Conservation (phyloP, 441 rosid genomes). For the Bruguiera hainesii region DNA sequence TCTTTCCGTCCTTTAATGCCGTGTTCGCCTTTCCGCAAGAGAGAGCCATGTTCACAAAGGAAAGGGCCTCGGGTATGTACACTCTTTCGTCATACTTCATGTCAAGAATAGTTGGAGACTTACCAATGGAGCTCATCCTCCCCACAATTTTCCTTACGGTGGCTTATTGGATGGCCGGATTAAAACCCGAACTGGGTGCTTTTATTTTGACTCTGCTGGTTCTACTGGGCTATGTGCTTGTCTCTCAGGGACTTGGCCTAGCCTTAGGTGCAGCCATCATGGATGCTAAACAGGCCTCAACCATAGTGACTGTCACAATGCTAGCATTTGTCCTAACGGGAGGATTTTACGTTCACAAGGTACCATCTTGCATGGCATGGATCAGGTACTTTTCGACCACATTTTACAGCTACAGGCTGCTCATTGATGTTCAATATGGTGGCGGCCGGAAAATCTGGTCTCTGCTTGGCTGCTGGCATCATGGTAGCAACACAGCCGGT, state of each 20-base stretch:
- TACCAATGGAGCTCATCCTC: constrained; percentile 87
- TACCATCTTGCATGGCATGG: constrained; percentile 73
- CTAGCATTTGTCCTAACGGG: constrained; percentile 82
- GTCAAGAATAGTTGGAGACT: constrained; percentile 75
- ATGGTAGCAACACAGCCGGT: background rate
- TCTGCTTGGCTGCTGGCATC: background rate
- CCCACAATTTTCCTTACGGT: constrained; percentile 61
- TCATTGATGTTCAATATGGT: constrained; percentile 62
- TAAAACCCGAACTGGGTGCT: constrained; percentile 50
- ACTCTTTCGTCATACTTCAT: constrained; percentile 84
- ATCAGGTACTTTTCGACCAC: constrained; percentile 73
- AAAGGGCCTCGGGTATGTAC: constrained; percentile 88
- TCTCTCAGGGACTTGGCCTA: constrained; percentile 85
- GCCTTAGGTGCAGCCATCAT: constrained; percentile 78
- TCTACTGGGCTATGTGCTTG: constrained; percentile 70
- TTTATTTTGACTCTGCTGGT: constrained; percentile 58
- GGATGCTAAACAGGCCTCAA: constrained; percentile 93
- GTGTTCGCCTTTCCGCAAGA: constrained; percentile 93
- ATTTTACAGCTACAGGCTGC: constrained; percentile 63
- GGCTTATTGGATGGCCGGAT: constrained; percentile 80
- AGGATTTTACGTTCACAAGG: constrained; percentile 83
- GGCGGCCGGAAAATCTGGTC: constrained; percentile 21
- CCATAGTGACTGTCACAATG: constrained; percentile 81
- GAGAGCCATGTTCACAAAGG: constrained; percentile 65
- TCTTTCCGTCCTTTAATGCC: constrained; percentile 77